phyloP scores from a whole-genome alignment of 345 rosid species.

The Rhodomyrtus tomentosa region DNA sequence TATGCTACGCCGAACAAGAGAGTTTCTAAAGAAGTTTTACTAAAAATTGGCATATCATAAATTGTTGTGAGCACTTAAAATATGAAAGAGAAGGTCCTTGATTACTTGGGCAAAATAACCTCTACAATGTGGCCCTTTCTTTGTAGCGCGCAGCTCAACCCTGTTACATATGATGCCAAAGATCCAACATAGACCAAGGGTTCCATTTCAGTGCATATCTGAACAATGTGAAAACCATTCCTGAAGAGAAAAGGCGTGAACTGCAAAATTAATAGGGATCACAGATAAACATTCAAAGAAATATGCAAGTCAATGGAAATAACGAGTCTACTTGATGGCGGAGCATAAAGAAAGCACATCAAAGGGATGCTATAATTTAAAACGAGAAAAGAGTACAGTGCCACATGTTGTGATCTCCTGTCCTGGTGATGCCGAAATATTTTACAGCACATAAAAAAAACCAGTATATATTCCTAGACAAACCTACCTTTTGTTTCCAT shows the following conservation, averaged over 20 bases:
- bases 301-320: not conserved
- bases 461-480: not conserved
- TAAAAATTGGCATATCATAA: not conserved
- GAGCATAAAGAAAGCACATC: not conserved
- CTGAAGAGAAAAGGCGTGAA: slow-evolving; percentile 23
- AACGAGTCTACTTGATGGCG: not conserved
- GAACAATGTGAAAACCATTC: slow-evolving; percentile 55
- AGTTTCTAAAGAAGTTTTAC: not conserved
- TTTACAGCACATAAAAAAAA: not conserved
- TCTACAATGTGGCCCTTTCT: slow-evolving; percentile 65
- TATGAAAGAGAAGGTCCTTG: not conserved
- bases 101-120: slow-evolving; percentile 81
- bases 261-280: not conserved
- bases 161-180: slow-evolving; percentile 58
- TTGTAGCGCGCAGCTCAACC: slow-evolving; percentile 51
- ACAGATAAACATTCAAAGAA: not conserved
- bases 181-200: slow-evolving; percentile 60
- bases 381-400: not conserved
- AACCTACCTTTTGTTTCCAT: slow-evolving; percentile 37
- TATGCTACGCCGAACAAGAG: not conserved
- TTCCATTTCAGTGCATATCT: slow-evolving; percentile 84
- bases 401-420: not conserved
- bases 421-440: not conserved
- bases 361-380: not conserved
- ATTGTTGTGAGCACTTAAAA: not conserved